phyloP scores from a whole-genome alignment of 2,329 filamentous ascomycete genomes.

The Cercospora zeae-maydis region DNA sequence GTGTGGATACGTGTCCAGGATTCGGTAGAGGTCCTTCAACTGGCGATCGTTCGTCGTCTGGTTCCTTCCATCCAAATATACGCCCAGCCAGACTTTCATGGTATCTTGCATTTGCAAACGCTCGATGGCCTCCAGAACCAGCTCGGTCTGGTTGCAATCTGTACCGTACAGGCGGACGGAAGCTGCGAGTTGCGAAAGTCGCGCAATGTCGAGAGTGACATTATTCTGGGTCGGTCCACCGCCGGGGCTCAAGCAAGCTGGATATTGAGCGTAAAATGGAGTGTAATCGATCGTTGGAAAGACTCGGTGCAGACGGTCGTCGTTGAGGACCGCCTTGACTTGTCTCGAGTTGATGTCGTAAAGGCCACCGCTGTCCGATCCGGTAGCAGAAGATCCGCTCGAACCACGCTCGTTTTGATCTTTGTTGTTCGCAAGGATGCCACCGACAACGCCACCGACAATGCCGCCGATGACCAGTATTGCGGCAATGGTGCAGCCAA shows the following conservation, averaged over 20 bases:
- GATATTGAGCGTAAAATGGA: constrained; percentile 84
- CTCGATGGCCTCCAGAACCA: constrained; percentile 80
- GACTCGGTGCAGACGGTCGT: constrained; percentile 79
- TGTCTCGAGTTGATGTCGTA: constrained; percentile 65
- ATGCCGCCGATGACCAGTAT: constrained; percentile 67
- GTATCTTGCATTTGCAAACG: constrained; percentile 64
- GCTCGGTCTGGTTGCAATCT: constrained; percentile 95
- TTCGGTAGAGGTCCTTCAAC: constrained; percentile 75
- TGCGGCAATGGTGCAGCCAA: constrained; percentile 52
- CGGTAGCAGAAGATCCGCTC: constrained; percentile 9
- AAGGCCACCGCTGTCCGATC: constrained; percentile 51
- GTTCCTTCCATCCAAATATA: constrained; percentile 79
- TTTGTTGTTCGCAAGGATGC: constrained; percentile 56
- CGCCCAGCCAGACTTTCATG: constrained; percentile 89
- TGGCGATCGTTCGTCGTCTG: constrained; percentile 79
- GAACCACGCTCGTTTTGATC: constrained; percentile 7
- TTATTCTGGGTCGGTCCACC: constrained; percentile 89
- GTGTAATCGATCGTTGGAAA: constrained; percentile 97
- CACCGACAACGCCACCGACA: constrained; percentile 70
- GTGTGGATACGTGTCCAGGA: constrained; percentile 63
- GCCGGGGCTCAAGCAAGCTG: constrained; percentile 63
- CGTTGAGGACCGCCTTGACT: constrained; percentile 78
- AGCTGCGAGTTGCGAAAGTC: constrained; percentile 86
- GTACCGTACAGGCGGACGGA: constrained; percentile 86
- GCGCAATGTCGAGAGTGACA: constrained; percentile 83